Percentiles rank a stretch among this genome's conserved stretches.
These are phyloP conservation scores for Fomitopsis pinicola DNA, from an alignment of 1,284 basidiomycete genomes.

Conservation along the genomic window DNA sequence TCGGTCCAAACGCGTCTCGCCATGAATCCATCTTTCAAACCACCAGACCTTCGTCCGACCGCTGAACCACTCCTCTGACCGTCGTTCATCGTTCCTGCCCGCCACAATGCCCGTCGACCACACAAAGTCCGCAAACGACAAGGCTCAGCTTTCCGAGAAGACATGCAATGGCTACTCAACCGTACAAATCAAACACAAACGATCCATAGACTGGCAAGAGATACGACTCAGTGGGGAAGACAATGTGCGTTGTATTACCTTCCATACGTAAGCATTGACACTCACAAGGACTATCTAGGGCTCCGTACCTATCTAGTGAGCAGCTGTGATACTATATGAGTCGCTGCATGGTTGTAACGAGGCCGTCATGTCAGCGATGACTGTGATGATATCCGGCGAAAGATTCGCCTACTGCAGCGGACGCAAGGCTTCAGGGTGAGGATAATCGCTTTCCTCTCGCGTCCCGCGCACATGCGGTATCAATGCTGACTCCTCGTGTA, in stretches of 20 bases:
- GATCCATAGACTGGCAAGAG: neutral
- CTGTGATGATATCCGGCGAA: neutral
- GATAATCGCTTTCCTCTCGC: neutral
- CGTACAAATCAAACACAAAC: neutral
- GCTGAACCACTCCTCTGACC: neutral
- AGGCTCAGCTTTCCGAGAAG: neutral
- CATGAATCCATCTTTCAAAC: neutral
- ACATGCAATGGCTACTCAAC: neutral
- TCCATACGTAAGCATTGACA: no score
- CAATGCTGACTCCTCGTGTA: neutral
- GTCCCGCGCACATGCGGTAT: neutral
- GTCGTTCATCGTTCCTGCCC: neutral
- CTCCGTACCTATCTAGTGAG: slow-evolving; percentile 1
- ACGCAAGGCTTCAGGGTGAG: neutral
- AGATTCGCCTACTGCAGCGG: neutral
- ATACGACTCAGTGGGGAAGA: neutral
- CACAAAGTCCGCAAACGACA: neutral
- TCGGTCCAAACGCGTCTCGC: neutral
- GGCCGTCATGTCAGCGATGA: neutral
- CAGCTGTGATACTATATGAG: neutral
- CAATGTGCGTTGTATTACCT: neutral
- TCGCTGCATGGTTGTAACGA: neutral
- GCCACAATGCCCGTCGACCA: neutral
- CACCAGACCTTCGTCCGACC: neutral
- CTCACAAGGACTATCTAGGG: neutral